Percentiles rank a stretch among this genome's conserved stretches.
phyloP scores from a whole-genome alignment of 306 rosid genomes.

The Mimosa pudica region DNA sequence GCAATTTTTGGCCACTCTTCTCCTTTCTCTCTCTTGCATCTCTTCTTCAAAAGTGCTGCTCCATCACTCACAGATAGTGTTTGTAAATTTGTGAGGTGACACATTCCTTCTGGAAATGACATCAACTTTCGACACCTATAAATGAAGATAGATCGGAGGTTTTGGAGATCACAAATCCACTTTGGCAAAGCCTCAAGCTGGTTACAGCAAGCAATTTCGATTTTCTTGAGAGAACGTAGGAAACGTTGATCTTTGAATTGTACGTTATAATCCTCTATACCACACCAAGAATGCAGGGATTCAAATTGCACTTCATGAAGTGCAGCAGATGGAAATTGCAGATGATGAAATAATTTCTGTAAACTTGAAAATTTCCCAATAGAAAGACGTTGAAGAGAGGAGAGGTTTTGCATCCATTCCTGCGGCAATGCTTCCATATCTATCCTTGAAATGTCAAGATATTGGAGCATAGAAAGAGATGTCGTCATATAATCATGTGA shows the following conservation, averaged over 20 bases:
- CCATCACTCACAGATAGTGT: rapidly evolving
- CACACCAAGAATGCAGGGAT: background rate
- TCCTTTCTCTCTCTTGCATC: background rate
- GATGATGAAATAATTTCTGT: background rate
- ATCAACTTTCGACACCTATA: rapidly evolving
- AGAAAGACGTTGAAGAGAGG: background rate
- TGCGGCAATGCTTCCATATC: background rate
- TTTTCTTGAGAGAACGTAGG: background rate
- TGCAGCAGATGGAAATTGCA: background rate
- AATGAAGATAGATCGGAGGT: background rate
- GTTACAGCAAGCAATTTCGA: background rate
- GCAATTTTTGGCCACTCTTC: background rate
- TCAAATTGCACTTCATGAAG: background rate
- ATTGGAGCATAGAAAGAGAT: background rate
- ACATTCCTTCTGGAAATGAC: background rate
- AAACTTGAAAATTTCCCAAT: background rate
- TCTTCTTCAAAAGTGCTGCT: background rate
- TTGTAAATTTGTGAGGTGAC: background rate
- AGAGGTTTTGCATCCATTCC: constrained; percentile 3
- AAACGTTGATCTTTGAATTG: background rate
- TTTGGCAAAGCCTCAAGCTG: background rate
- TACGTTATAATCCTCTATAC: background rate
- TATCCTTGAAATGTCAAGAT: rapidly evolving
- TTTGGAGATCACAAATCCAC: background rate
- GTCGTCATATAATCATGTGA: background rate